phyloP scores from a whole-genome alignment of 371 early-diverging fungal genomes.

The Circinella minor region DNA sequence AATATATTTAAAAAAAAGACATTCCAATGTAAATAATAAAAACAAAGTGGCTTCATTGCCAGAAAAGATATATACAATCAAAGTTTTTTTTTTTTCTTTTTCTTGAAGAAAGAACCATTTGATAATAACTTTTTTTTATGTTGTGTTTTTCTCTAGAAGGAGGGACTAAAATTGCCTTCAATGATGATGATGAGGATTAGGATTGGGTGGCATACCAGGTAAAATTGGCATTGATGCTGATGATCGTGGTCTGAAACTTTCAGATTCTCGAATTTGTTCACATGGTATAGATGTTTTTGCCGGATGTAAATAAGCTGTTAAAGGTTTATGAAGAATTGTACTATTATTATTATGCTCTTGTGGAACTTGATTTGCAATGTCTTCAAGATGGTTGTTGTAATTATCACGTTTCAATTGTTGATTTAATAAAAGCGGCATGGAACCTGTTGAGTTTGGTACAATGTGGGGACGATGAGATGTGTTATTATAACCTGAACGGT shows the following conservation, averaged over 20 bases:
- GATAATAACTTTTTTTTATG: background rate
- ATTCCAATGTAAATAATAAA: conserved; percentile 11
- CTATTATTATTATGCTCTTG: background rate
- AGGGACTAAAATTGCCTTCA: background rate
- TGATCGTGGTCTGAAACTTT: conserved; percentile 5
- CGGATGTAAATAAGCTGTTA: conserved; percentile 13
- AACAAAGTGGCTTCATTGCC: conserved; percentile 1
- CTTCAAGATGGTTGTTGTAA: background rate
- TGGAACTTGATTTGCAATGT: background rate
- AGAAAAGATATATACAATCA: conserved; percentile 4
- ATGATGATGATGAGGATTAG: background rate
- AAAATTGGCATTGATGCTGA: conserved; percentile 6
- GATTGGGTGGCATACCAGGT: conserved; percentile 7
- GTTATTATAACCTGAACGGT: background rate
- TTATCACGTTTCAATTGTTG: background rate
- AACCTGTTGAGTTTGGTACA: conserved; percentile 5
- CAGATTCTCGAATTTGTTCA: background rate
- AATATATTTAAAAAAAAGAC: background rate
- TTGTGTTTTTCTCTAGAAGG: background rate
- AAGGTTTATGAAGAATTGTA: conserved; percentile 17
- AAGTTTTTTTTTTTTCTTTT: no score
- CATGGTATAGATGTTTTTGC: background rate
- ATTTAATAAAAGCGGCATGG: background rate
- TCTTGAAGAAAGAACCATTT: background rate
- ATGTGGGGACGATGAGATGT: background rate